A percentile compares a stretch with the other conserved stretches of the same genome.
Evolutionary conservation across 1,284 basidiomycete genomes (phyloP).

Genomic region (Heliocybe sulcata): DNA sequence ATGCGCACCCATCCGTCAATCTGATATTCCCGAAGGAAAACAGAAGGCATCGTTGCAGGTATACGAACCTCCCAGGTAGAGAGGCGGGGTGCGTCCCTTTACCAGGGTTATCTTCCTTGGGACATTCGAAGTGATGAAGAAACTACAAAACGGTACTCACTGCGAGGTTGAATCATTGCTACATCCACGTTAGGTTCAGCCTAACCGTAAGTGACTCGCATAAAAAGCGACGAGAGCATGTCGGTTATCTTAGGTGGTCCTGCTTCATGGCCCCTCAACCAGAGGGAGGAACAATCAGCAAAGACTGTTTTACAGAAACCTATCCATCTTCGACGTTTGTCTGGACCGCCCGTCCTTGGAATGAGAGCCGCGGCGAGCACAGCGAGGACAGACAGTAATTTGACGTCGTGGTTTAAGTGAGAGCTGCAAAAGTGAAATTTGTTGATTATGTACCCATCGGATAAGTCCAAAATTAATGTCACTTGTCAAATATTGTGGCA

Average conservation of each 20-base stretch:
- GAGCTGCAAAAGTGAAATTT: background rate
- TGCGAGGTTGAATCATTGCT: too few relatives aligned
- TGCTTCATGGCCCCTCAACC: slow-evolving; percentile 83
- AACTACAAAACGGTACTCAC: slow-evolving; percentile 7
- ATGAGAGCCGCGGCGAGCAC: slow-evolving; percentile 27
- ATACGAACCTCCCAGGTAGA: slow-evolving; percentile 23
- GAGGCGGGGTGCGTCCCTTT: slow-evolving; percentile 68
- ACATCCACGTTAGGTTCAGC: too few relatives aligned
- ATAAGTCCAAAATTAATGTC: too few relatives aligned
- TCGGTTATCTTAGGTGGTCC: slow-evolving; percentile 80
- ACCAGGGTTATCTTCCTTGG: slow-evolving; percentile 81
- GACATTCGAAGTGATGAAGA: slow-evolving; percentile 13
- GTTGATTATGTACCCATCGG: too few relatives aligned
- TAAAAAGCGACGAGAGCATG: slow-evolving; percentile 29
- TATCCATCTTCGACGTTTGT: slow-evolving; percentile 70
- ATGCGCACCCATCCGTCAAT: slow-evolving; percentile 50
- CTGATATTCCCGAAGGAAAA: slow-evolving; percentile 11
- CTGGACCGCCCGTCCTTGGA: slow-evolving; percentile 72
- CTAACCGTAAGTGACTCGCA: too few relatives aligned
- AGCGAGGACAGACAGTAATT: slow-evolving; percentile 71
- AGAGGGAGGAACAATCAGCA: slow-evolving; percentile 80
- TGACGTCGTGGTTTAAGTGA: slow-evolving; percentile 41
- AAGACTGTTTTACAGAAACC: slow-evolving; percentile 82
- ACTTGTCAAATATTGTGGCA: too few relatives aligned
- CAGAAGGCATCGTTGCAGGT: slow-evolving; percentile 18